These are phyloP conservation scores for Glycine tomentella DNA, from an alignment of 306 rosid genomes.

Conservation along the genomic window DNA sequence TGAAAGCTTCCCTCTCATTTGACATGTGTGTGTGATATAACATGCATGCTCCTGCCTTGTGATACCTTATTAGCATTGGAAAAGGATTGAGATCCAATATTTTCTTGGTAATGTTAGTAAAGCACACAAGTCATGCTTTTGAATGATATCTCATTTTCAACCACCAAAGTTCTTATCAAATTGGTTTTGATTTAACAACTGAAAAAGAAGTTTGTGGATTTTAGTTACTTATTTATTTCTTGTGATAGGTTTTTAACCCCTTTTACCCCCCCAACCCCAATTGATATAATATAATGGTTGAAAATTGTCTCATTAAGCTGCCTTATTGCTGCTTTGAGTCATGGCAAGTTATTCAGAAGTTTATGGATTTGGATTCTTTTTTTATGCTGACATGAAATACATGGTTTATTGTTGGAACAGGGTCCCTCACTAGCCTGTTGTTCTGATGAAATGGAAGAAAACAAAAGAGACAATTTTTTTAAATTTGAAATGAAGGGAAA, in stretches of 20 bases:
- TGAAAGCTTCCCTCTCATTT: background rate
- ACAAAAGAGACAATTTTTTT: background rate
- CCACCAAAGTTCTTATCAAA: slow-evolving; percentile 32
- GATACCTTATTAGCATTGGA: slow-evolving; percentile 43
- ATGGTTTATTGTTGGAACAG: slow-evolving; percentile 33
- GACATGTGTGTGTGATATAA: slow-evolving; percentile 9
- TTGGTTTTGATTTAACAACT: background rate
- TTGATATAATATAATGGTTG: slow-evolving; percentile 31
- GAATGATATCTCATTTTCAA: too few species aligned
- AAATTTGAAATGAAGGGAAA: slow-evolving; percentile 20
- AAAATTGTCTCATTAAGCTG: slow-evolving; percentile 39
- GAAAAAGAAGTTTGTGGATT: too few species aligned
- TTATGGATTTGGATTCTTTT: slow-evolving; percentile 55
- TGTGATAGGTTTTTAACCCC: too few species aligned
- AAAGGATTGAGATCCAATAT: slow-evolving; percentile 50
- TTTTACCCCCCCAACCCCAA: too few species aligned
- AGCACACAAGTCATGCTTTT: slow-evolving; percentile 35
- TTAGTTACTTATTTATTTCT: too few species aligned
- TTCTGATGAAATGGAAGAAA: slow-evolving; percentile 9
- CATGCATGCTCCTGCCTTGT: background rate
- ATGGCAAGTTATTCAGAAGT: slow-evolving; percentile 31
- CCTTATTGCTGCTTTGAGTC: background rate
- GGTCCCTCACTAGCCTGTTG: background rate
- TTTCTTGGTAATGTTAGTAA: slow-evolving; percentile 36
- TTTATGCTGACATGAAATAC: slow-evolving; percentile 47